Conservation (phyloP, 2,329 filamentous ascomycete species). For the Pseudopithomyces chartarum region DNA sequence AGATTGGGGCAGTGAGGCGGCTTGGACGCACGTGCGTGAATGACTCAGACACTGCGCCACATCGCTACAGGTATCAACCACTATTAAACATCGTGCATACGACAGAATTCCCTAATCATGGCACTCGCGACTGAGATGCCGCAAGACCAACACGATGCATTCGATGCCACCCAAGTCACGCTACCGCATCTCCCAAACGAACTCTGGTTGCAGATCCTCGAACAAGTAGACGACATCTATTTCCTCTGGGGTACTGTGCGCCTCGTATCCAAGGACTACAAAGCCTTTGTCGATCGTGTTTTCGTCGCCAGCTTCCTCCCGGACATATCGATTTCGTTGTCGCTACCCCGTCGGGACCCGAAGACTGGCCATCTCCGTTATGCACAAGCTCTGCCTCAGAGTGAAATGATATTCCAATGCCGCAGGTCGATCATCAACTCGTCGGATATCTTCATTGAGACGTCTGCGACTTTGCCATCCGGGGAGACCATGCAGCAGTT, state of each 20-base stretch:
- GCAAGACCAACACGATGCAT: not conserved
- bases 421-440: conserved; percentile 5
- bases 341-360: conserved; percentile 27
- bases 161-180: not conserved
- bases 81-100: not conserved
- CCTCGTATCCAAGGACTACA: conserved; percentile 18
- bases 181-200: conserved; percentile 6
- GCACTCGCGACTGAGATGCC: too few species aligned
- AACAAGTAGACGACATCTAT: conserved; percentile 6
- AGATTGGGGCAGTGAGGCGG: not conserved
- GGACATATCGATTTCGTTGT: conserved; percentile 14
- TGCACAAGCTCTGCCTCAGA: conserved; percentile 13
- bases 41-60: not conserved
- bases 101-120: not conserved
- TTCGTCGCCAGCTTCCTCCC: conserved; percentile 22
- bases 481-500: conserved; percentile 20
- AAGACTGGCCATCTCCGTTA: conserved; percentile 18
- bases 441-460: conserved; percentile 10
- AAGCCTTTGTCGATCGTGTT: conserved; percentile 22
- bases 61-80: not conserved
- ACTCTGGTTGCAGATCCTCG: conserved; percentile 11
- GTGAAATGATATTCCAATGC: conserved; percentile 18
- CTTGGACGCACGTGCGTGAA: not conserved
- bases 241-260: conserved; percentile 27
- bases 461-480: conserved; percentile 11